Evolutionary conservation across 2,329 filamentous ascomycete genomes (phyloP).

Genomic region (Ophiostoma perfectum): DNA sequence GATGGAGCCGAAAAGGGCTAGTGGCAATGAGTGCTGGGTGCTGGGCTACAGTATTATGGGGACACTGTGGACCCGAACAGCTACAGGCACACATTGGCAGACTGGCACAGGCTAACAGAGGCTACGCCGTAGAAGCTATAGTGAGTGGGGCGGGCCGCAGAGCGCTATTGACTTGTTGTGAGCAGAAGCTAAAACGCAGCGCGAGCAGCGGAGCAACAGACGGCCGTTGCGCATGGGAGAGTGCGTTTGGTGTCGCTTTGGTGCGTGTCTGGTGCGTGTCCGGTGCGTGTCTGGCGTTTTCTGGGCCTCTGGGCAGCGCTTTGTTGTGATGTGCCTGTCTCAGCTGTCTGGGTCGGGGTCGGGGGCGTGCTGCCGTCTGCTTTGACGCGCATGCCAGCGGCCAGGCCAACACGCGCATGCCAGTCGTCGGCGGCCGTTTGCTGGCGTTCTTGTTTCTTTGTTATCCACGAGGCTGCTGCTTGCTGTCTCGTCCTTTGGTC

Average conservation of each 20-base stretch:
- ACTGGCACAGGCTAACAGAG: no score
- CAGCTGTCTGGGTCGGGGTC: neutral
- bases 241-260: neutral
- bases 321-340: neutral
- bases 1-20: slow-evolving; percentile 4
- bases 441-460: neutral
- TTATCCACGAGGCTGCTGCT: no score
- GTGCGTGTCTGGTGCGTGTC: slow-evolving; percentile 15
- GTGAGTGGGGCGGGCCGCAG: slow-evolving; percentile 4
- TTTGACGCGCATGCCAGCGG: neutral
- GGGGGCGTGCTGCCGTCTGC: neutral
- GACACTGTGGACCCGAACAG: neutral
- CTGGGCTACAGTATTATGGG: slow-evolving; percentile 6
- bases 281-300: slow-evolving; percentile 14
- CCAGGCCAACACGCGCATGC: slow-evolving; percentile 1
- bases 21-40: neutral
- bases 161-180: slow-evolving; percentile 9
- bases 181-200: slow-evolving; percentile 3
- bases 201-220: neutral
- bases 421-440: neutral
- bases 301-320: neutral
- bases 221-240: neutral
- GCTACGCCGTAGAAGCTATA: no score
- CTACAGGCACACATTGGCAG: no score
- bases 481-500: neutral